These are phyloP conservation scores for Fraxinus dipetala DNA, from an alignment of 305 asterid genomes.

Conservation along the genomic window DNA sequence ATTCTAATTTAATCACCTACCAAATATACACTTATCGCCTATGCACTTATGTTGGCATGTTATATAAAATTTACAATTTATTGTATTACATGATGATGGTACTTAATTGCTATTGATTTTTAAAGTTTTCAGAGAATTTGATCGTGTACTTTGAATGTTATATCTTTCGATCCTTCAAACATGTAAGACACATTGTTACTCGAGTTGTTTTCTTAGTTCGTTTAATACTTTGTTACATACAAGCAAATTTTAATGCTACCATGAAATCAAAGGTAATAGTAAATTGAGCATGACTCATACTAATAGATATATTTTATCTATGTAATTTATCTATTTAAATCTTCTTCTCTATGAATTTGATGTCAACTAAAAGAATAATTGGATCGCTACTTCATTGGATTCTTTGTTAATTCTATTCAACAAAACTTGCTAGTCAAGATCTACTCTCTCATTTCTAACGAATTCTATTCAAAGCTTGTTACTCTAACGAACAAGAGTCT, in stretches of 20 bases:
- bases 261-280: not conserved
- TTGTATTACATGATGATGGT: not conserved
- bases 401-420: not conserved
- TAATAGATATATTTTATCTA: too few species aligned
- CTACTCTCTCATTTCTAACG: not conserved
- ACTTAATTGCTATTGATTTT: not conserved
- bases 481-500: not conserved
- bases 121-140: not conserved
- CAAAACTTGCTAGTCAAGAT: not conserved
- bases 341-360: not conserved
- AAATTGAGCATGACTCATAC: not conserved
- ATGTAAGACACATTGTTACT: not conserved
- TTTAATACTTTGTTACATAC: not conserved
- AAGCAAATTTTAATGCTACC: not conserved
- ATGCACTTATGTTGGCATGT: too few species aligned
- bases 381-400: not conserved
- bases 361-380: not conserved
- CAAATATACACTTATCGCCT: not conserved
- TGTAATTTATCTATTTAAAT: not conserved
- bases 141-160: not conserved
- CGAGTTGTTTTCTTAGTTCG: not conserved
- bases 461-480: not conserved
- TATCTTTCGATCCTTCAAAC: not conserved
- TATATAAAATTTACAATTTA: too few species aligned
- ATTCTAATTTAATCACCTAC: not conserved